Evolutionary conservation across 768 basidiomycete genomes (phyloP), one percentile per base, ranked within the genome.

Genomic region (Mycena galopus): DNA sequence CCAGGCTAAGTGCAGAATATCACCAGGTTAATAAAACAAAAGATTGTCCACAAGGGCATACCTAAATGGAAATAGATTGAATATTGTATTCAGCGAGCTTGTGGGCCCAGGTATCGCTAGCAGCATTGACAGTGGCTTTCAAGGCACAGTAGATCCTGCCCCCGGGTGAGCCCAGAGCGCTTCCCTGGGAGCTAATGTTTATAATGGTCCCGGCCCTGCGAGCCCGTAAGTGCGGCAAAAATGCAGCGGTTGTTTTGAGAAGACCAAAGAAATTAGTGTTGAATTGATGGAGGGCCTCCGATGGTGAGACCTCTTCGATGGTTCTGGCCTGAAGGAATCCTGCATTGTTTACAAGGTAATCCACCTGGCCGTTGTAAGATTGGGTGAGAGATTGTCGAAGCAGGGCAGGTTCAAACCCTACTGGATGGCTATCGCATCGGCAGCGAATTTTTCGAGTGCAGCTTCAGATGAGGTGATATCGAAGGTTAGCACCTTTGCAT

Each of bases 51-150:
- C 12, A 4, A 23, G 44, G 7, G 33, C 51, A 25, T 47, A 70
- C 69, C 55, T 64, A 56, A 16, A 64, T 42, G 1, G 61, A 64
- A 1, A 64, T 64, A 23, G 69, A 70, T 16, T 56, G 53, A 27
- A 70, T 70, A n/a, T 64, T 58, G 55, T 70, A 70, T 39, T 70
- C 69, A 0, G 69, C 69, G 10, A 70, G 62, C 56, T 70, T 62
- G 62, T 70, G 53, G 2, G 69, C 69, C 68, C 69, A 70, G 9
- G 56, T 63, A 53, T 64, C 69, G 17, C 42, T 57, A 3, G 57
- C 19, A n/a, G 56, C 55, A 14, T 71, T 57, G 1, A 71, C 47
- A 6, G 69, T 63, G 32, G 56, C 62, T 25, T 71, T 71, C 10
- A 57, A 58, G 9, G 69, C 39, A 35, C 51, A 55, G 27, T 71